phyloP scores from a whole-genome alignment of 2,329 filamentous ascomycete species.

The Paraphaeosphaeria sporulosa region DNA sequence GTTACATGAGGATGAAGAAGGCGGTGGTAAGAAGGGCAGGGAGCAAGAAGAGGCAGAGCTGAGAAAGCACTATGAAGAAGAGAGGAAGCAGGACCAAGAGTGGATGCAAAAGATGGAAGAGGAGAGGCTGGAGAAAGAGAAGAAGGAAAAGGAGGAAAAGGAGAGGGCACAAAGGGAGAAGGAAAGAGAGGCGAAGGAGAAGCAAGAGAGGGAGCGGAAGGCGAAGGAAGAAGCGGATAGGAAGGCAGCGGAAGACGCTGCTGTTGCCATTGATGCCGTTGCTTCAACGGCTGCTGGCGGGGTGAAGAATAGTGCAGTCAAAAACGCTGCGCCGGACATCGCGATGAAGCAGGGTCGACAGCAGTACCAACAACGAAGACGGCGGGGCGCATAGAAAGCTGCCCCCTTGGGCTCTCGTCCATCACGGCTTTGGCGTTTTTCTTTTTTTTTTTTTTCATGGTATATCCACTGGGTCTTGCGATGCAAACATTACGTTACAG shows the following conservation, averaged over 20 bases:
- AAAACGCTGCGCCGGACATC: not conserved
- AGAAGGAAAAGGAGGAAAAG: constrained; percentile 22
- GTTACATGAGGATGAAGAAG: constrained; percentile 39
- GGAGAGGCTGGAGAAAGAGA: constrained; percentile 21
- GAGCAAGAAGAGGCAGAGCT: constrained; percentile 24
- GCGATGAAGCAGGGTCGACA: not conserved
- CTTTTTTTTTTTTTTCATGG: not conserved
- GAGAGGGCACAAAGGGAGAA: constrained; percentile 19
- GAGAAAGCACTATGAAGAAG: constrained; percentile 21
- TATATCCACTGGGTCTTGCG: not conserved
- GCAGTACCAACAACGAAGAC: not conserved
- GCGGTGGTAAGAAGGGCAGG: constrained; percentile 23
- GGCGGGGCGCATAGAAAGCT: not conserved
- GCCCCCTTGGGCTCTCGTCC: not conserved
- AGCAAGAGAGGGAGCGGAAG: constrained; percentile 13
- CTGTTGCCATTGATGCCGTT: not conserved
- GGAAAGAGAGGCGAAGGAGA: constrained; percentile 12
- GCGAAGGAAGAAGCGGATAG: constrained; percentile 18
- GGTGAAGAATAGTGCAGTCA: not conserved
- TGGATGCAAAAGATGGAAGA: constrained; percentile 28
- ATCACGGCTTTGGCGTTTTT: not conserved
- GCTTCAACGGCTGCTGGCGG: not conserved
- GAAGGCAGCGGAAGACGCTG: not conserved
- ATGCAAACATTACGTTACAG: no score
- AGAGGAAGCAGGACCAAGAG: constrained; percentile 22